Evolutionary conservation across 2,329 filamentous ascomycete species (phyloP), one percentile per base, ranked within the genome.

Genomic region (Onygena corvina): DNA sequence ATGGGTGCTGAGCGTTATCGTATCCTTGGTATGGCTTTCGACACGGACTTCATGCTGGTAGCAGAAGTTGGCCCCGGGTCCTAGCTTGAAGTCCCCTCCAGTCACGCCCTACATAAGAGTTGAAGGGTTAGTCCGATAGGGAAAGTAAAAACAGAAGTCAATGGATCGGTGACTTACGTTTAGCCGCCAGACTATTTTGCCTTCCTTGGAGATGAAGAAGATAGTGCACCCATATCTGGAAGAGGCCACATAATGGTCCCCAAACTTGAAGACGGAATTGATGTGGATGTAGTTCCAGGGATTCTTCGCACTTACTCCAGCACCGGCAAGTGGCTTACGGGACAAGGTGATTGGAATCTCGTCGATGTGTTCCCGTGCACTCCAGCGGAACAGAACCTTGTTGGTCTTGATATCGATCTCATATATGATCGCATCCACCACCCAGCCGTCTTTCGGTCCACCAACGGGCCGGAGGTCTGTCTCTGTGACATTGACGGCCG

Each of bases 331-430:
- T 18, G 48, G 48, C 12, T 45, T 44, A 5, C 18, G 25, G 18
- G 48, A 44, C 12, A 45, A 23, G 12, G 36, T 46, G 29, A 47
- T 14, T 2, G 49, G 49, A 3, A 50, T 40, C 33, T 52, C 40
- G 11, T 61, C 48, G 48, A 72, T 58, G 53, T 74, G 70, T 3
- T 72, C 66, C 2, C 67, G 67, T 4, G 71, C 70, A 27, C 64
- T 64, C 72, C 72, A 75, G 54, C 71, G 59, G 54, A 71, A 74
- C 9, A 72, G 53, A 0, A 71, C 60, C 2, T 67, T 57, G n/a
- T 65, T 64, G 0, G 65, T 71, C 36, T 66, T 66, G 34, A 73
- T 63, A 48, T 71, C 64, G 20, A 74, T 56, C 57, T 75, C 71
- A 52, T 73, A 69, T 52, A 74, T 69, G 0, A 66, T 50, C 12